Evolutionary conservation across 306 rosid species (phyloP).

Genomic region (Castanospermum australe): DNA sequence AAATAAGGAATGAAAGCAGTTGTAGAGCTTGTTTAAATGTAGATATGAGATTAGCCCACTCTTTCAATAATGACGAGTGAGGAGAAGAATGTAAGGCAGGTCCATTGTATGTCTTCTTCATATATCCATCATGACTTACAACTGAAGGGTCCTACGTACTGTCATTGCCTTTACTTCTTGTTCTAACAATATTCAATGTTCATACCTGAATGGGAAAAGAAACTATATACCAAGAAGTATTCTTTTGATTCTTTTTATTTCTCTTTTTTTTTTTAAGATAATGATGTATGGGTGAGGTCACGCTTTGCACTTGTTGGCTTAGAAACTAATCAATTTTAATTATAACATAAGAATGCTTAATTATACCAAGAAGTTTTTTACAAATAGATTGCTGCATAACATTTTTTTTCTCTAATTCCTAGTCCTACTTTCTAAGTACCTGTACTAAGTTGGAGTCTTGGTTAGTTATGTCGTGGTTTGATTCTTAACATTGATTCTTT

Average conservation of each 20-base stretch:
- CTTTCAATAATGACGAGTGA: slow-evolving; percentile 42
- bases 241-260: background rate
- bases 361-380: background rate
- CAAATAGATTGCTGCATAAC: background rate
- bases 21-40: slow-evolving; percentile 18
- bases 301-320: slow-evolving; percentile 36
- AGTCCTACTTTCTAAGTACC: no score
- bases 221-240: background rate
- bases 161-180: background rate
- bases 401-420: no score
- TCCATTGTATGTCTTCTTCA: slow-evolving; percentile 34
- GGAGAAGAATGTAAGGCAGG: slow-evolving; percentile 47
- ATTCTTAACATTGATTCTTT: no score
- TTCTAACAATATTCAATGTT: slow-evolving; percentile 8
- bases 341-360: background rate
- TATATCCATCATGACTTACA: slow-evolving; percentile 41
- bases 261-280: background rate
- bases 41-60: slow-evolving; percentile 20
- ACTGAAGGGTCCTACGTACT: slow-evolving; percentile 29
- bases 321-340: background rate
- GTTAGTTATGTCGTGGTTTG: no score
- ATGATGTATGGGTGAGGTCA: slow-evolving; percentile 62
- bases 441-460: no score
- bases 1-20: background rate
- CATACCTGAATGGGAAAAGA: background rate